Evolutionary conservation across 257 asterid species (phyloP), one percentile per base, ranked within the genome.

Genomic region (Lavandula angustifolia): DNA sequence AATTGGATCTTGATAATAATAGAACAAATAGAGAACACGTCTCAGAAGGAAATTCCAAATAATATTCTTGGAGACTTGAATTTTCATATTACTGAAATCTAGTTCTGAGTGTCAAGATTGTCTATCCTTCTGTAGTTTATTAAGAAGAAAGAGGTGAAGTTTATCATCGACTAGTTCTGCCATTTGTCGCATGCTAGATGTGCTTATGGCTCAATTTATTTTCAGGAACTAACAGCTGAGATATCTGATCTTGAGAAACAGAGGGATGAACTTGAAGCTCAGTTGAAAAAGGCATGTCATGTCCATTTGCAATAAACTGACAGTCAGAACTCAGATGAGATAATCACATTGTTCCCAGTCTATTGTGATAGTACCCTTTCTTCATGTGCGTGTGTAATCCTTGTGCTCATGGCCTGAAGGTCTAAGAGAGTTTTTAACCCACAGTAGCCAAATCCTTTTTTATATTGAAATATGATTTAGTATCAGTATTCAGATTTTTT

Each of bases 241-340:
- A 71, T 90, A 66, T 81, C 96, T 17, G 95, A 69, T 62, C 95
- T 90, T 46, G 92, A 85, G 85, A 86, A 83, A 75, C 85, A 90
- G 76, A 86, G 85, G 75, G 87, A 81, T 79, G 91, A 84, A 62
- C 91, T 89, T 68, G 99, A 94, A 86, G 95, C 96, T 77, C 79
- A 84, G 76, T 76, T 94, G 82, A 81, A 85, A 74, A 91, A 87
- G 97, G 99, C 90, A 41, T 58, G 27, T 48, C 59, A 18, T 64
- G 70, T 76, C 61, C 71, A 69, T 60, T 44, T 62, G 41, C 9
- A 1, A 14, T 50, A 22, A 54, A 60, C 41, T 62, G 16, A 44
- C 22, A 61, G 27, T 60, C 44, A 17, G 33, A 35, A n/a, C n/a
- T n/a, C n/a, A n/a, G n/a, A n/a, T 52, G 54, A 59, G 47, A 60